These are phyloP conservation scores for Diplogelasinospora grovesii DNA, from an alignment of 495 filamentous ascomycete genomes.

Conservation along the genomic window DNA sequence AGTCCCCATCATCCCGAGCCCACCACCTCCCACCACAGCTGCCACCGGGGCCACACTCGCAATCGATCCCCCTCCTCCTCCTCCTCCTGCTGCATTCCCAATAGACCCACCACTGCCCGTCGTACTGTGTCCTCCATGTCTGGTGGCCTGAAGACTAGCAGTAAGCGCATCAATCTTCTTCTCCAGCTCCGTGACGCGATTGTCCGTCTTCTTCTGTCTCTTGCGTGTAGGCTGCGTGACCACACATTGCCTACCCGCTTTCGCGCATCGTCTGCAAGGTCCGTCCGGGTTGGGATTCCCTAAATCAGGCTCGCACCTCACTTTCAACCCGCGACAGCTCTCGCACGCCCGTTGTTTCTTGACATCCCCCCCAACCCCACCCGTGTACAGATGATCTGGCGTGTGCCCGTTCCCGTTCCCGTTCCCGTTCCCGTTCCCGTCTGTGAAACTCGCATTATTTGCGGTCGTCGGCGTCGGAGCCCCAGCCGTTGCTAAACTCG, in stretches of 20 bases:
- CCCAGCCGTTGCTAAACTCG: constrained; percentile 1
- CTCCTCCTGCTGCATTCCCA: too few species aligned
- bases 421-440: too few species aligned
- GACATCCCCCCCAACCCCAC: constrained; percentile 50
- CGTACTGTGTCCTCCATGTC: too few species aligned
- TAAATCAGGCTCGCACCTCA: constrained; percentile 79
- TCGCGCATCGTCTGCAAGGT: constrained; percentile 80
- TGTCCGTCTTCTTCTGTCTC: constrained; percentile 90
- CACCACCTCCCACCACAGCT: too few species aligned
- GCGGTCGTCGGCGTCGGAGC: not conserved
- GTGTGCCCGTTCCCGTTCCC: too few species aligned
- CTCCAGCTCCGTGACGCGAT: constrained; percentile 85
- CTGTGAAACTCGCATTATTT: too few species aligned
- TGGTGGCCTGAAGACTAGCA: constrained; percentile 60
- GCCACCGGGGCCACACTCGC: too few species aligned
- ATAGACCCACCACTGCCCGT: too few species aligned
- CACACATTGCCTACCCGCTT: constrained; percentile 71
- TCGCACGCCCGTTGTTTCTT: constrained; percentile 90
- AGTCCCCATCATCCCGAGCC: too few species aligned
- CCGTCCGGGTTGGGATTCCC: constrained; percentile 51
- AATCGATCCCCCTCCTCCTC: too few species aligned
- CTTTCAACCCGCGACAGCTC: constrained; percentile 82
- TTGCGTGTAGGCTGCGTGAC: constrained; percentile 80
- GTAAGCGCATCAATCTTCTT: constrained; percentile 89
- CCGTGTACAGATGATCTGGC: too few species aligned